A percentile compares a stretch with the other conserved stretches of the same genome.
These are phyloP conservation scores for Fusarium sp. DNA, from an alignment of 2,329 filamentous ascomycete species.

Conservation along the genomic window DNA sequence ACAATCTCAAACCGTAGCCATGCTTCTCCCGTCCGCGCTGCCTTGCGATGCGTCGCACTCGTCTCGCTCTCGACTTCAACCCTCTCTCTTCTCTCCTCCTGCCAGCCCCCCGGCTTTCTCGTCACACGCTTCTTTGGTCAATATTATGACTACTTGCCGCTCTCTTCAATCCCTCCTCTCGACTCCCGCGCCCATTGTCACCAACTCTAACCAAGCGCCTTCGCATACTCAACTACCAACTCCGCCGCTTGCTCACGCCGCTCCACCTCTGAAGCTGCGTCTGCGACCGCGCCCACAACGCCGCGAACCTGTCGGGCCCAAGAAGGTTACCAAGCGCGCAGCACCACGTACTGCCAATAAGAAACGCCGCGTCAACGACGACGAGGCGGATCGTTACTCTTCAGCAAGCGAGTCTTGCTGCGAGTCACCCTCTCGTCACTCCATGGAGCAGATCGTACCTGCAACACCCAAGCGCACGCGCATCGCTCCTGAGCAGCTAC, in stretches of 20 bases:
- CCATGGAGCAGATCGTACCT: slow-evolving; percentile 52
- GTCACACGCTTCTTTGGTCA: slow-evolving; percentile 62
- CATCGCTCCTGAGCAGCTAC: slow-evolving; percentile 71
- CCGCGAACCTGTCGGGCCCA: slow-evolving; percentile 53
- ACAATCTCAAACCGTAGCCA: slow-evolving; percentile 51
- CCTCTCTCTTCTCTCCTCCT: slow-evolving; percentile 70
- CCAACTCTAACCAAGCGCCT: slow-evolving; percentile 54
- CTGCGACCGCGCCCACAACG: slow-evolving; percentile 62
- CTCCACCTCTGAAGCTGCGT: slow-evolving; percentile 67
- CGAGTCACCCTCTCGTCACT: slow-evolving; percentile 35
- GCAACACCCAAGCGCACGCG: slow-evolving; percentile 72
- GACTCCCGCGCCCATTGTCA: slow-evolving; percentile 51
- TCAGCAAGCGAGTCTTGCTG: slow-evolving; percentile 57
- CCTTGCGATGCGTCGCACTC: slow-evolving; percentile 68
- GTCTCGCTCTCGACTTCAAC: slow-evolving; percentile 60
- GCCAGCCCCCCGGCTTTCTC: slow-evolving; percentile 66
- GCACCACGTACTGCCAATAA: slow-evolving; percentile 66
- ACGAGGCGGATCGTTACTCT: slow-evolving; percentile 60
- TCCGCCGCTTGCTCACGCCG: slow-evolving; percentile 67
- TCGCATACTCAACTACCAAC: slow-evolving; percentile 62
- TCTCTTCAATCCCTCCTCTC: slow-evolving; percentile 71
- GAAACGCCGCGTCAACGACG: slow-evolving; percentile 63
- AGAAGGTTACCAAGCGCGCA: slow-evolving; percentile 67
- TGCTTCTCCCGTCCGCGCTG: slow-evolving; percentile 72
- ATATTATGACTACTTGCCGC: slow-evolving; percentile 71